Evolutionary conservation across 2,329 filamentous ascomycete genomes (phyloP), one percentile per base, ranked within the genome.

Genomic region (Onygenales sp.): DNA sequence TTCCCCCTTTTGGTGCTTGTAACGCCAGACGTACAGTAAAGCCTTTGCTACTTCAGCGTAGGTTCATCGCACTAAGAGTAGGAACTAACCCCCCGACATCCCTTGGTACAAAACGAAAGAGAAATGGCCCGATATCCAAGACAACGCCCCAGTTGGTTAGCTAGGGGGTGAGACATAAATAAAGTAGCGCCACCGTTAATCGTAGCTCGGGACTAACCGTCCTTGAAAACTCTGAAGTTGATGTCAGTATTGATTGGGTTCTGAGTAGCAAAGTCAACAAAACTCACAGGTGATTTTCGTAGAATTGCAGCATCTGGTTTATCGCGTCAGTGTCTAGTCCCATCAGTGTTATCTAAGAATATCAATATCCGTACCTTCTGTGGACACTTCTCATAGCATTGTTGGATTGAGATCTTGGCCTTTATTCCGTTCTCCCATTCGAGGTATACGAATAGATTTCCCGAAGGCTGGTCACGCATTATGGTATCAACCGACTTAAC

Each of bases 201-300:
- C 42, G 39, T 42, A 13, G 33, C 11, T 27, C 21, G 1, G 21
- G 21, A 31, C 62, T 55, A 62, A 46, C 47, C 58, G 31, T 70
- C 66, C 52, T 67, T 70, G 53, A 71, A 71, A 37, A 70, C 67
- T 49, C 69, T 68, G 40, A 6, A 54, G 21, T 51, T 51, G 51
- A 53, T 52, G 55, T 61, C 8, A 58, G 53, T 55, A 42, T 44
- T 31, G 43, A 42, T 7, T 34, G 51, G 10, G 53, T 54, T 11
- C 34, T 42, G n/a, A 43, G 44, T 43, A 42, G 50, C 5, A 14
- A 31, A 14, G 3, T 11, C 17, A 32, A 33, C 14, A 14, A 32
- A 34, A 63, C 70, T 66, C 66, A 75, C 71, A 77, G 62, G 60
- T 77, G 73, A 40, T 65, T 61, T 60, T 77, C 74, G 54, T 77